Percentiles rank a stretch among this genome's conserved stretches.
Conservation (phyloP, 1,284 basidiomycete genomes). For the Vanrija sp. region DNA sequence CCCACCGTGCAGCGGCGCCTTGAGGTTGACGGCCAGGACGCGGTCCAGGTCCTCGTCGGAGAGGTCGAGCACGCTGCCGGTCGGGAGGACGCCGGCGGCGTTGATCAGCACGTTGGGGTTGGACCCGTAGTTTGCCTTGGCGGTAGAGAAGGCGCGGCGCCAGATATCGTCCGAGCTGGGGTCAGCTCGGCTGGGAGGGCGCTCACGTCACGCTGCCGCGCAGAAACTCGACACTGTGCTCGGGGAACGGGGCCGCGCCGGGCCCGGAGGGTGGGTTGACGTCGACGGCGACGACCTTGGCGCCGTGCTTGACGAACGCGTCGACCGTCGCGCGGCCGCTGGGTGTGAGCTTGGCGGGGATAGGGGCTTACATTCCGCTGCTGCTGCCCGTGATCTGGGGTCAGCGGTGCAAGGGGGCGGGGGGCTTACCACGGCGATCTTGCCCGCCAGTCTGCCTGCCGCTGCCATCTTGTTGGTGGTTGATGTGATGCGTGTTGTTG, state of each 20-base stretch:
- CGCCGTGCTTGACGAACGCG: not conserved
- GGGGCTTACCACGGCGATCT: not conserved
- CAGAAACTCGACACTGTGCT: not conserved
- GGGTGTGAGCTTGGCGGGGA: not conserved
- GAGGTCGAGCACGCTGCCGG: slow-evolving; percentile 1
- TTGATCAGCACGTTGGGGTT: slow-evolving; percentile 4
- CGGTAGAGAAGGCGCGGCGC: not conserved
- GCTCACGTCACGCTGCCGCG: not conserved
- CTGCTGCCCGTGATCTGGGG: not conserved
- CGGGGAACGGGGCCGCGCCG: not conserved
- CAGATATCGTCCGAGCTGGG: not conserved
- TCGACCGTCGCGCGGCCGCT: not conserved
- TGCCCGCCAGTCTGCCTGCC: not conserved
- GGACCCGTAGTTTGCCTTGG: slow-evolving; percentile 1
- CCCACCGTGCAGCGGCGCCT: too few relatives aligned
- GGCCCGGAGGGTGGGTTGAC: not conserved
- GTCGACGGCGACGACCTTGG: not conserved
- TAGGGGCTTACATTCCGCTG: not conserved
- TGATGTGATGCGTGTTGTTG: not conserved
- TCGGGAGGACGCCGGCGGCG: slow-evolving; percentile 4
- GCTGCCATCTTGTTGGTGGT: slow-evolving; percentile 2
- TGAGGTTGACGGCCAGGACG: too few relatives aligned
- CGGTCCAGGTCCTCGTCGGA: not conserved
- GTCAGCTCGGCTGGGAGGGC: not conserved
- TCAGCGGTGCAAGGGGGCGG: not conserved